Percentiles rank a stretch among this genome's conserved stretches.
Evolutionary conservation across 257 asterid species (phyloP).

Genomic region (Fraxinus americana): DNA sequence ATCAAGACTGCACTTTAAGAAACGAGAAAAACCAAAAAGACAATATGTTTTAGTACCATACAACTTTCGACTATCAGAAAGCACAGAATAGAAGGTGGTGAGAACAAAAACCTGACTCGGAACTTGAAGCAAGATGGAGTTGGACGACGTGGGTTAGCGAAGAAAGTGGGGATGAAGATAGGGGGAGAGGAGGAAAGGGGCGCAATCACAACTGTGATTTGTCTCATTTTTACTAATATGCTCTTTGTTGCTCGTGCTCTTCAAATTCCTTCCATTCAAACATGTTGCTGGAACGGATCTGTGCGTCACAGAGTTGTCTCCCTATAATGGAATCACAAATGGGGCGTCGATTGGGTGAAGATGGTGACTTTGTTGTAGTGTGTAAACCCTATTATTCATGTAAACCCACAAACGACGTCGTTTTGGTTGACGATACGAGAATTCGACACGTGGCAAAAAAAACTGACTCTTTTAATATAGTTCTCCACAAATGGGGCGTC

Average conservation of each 20-base stretch:
- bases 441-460: too few species aligned
- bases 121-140: conserved; percentile 32
- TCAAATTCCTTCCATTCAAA: conserved; percentile 14
- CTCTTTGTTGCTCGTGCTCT: conserved; percentile 8
- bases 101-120: conserved; percentile 39
- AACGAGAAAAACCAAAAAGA: too few species aligned
- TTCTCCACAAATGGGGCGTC: too few species aligned
- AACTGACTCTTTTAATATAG: too few species aligned
- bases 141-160: conserved; percentile 25
- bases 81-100: conserved; percentile 11
- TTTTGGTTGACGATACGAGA: too few species aligned
- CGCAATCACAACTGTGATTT: conserved; percentile 25
- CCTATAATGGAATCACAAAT: too few species aligned
- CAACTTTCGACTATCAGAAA: not conserved
- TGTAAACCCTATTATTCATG: too few species aligned
- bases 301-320: too few species aligned
- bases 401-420: too few species aligned
- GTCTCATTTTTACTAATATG: conserved; percentile 32
- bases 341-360: too few species aligned
- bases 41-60: not conserved
- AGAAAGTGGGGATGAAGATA: conserved; percentile 18
- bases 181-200: conserved; percentile 23
- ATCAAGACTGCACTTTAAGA: not conserved
- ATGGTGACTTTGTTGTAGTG: too few species aligned
- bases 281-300: too few species aligned